phyloP scores from a whole-genome alignment of 2,329 filamentous ascomycete genomes.

The Ophiocordyceps sinensis region DNA sequence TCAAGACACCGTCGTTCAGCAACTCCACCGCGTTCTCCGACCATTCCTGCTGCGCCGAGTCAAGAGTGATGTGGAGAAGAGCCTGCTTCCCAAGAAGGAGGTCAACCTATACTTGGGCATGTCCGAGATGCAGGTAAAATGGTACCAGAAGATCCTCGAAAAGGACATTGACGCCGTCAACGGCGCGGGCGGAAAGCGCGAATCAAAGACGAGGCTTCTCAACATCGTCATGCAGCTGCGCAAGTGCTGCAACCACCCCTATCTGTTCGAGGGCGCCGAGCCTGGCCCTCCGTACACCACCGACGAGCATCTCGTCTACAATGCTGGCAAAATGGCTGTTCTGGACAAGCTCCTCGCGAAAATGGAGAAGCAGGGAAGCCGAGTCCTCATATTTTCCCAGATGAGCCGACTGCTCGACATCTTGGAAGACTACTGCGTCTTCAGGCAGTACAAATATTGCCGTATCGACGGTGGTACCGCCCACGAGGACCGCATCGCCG shows the following conservation, averaged over 20 bases:
- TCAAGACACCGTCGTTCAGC: constrained; percentile 90
- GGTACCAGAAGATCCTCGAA: constrained; percentile 98
- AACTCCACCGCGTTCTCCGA: constrained; percentile 81
- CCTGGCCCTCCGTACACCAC: constrained; percentile 96
- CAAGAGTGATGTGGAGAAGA: constrained; percentile 97
- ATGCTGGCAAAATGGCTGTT: constrained; percentile 94
- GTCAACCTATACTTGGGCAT: constrained; percentile 94
- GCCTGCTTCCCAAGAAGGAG: constrained; percentile 91
- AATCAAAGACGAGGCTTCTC: constrained; percentile 90
- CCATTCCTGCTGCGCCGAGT: constrained; percentile 92
- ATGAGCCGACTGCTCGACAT: constrained; percentile 98
- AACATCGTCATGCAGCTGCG: constrained; percentile 99
- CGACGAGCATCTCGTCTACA: constrained; percentile 86
- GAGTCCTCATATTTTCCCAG: constrained; percentile 97
- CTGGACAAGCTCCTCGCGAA: constrained; percentile 80
- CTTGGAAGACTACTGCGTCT: constrained; percentile 94
- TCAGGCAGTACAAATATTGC: constrained; percentile 89
- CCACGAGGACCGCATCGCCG: constrained; percentile 92
- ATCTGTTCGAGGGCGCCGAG: constrained; percentile 93
- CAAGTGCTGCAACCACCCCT: constrained; percentile 98
- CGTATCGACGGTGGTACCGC: constrained; percentile 94
- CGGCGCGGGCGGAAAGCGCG: constrained; percentile 85
- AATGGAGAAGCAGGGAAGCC: constrained; percentile 73
- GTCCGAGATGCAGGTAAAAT: constrained; percentile 98
- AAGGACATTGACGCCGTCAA: constrained; percentile 99